These are phyloP conservation scores for Lipomyces japonicus DNA, from an alignment of 805 yeast species.

Conservation along the genomic window DNA sequence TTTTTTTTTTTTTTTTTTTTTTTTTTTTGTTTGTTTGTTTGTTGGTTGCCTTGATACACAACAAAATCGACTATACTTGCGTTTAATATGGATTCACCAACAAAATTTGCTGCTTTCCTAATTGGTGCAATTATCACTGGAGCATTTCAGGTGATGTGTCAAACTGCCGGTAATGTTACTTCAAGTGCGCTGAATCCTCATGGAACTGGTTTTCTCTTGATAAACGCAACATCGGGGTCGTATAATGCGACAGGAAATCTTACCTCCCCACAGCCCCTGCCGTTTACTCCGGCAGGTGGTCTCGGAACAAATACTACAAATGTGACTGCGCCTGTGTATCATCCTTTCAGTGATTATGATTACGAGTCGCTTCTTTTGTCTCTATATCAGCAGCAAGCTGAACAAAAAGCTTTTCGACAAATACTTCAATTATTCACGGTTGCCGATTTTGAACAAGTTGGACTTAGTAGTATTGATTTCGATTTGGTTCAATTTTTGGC, in stretches of 20 bases:
- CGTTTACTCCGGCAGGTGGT: slow-evolving; percentile 7
- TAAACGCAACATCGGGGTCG: not conserved
- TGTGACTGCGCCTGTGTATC: slow-evolving; percentile 7
- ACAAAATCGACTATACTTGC: too few relatives aligned
- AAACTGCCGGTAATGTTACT: too few relatives aligned
- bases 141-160: too few relatives aligned
- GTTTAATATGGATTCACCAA: too few relatives aligned
- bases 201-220: slow-evolving; percentile 6
- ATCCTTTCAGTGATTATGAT: slow-evolving; percentile 15
- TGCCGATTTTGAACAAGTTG: slow-evolving; percentile 6
- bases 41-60: too few relatives aligned
- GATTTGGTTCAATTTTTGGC: slow-evolving; percentile 16
- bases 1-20: too few relatives aligned
- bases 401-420: slow-evolving; percentile 9
- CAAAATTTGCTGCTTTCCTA: too few relatives aligned
- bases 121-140: too few relatives aligned
- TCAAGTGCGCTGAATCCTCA: slow-evolving; percentile 4
- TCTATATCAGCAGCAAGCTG: slow-evolving; percentile 13
- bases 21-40: too few relatives aligned
- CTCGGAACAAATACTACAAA: slow-evolving; percentile 1
- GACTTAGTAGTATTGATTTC: slow-evolving; percentile 7
- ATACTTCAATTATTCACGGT: slow-evolving; percentile 9
- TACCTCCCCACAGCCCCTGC: slow-evolving; percentile 6
- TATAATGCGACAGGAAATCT: slow-evolving; percentile 9
- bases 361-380: slow-evolving; percentile 10